Conservation (phyloP, 75 land plant species). For the Adiantum capillusveneris region DNA sequence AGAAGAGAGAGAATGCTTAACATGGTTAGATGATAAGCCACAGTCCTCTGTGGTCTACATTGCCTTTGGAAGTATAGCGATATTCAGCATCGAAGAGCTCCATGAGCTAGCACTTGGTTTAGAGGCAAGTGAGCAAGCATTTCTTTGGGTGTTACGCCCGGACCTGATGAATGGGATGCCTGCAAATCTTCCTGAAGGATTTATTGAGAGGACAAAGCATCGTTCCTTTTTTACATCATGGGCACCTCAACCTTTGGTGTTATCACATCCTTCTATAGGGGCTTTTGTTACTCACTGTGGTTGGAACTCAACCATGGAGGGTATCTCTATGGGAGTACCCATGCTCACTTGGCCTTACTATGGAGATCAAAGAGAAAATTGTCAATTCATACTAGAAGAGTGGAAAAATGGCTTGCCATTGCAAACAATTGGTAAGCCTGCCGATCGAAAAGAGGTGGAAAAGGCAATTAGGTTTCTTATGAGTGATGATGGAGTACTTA, state of each 20-base stretch:
- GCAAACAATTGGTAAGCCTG: too few relatives aligned
- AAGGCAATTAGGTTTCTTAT: too few relatives aligned
- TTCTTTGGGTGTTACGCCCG: slow-evolving; percentile 18
- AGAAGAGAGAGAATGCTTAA: slow-evolving; percentile 6
- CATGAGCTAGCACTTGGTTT: slow-evolving; percentile 12
- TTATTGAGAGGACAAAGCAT: background rate
- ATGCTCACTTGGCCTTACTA: slow-evolving; percentile 43
- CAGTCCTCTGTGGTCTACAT: slow-evolving; percentile 9
- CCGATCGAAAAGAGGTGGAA: too few relatives aligned
- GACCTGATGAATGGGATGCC: background rate
- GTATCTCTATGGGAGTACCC: slow-evolving; percentile 39
- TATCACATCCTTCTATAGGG: slow-evolving; percentile 27
- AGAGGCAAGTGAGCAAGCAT: slow-evolving; percentile 9
- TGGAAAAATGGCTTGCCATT: slow-evolving; percentile 50
- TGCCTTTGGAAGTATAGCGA: slow-evolving; percentile 19
- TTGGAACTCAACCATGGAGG: slow-evolving; percentile 20
- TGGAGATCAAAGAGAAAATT: slow-evolving; percentile 34
- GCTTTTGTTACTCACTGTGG: too few relatives aligned
- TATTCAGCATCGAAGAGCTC: slow-evolving; percentile 6
- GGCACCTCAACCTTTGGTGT: slow-evolving; percentile 32
- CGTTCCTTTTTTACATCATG: slow-evolving; percentile 22
- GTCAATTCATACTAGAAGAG: slow-evolving; percentile 27
- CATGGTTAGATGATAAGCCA: slow-evolving; percentile 8
- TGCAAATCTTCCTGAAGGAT: background rate
- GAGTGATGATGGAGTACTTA: too few relatives aligned